Base-by-base conservation (phyloP, 768 basidiomycete species). In the Collybia nuda region DNA sequence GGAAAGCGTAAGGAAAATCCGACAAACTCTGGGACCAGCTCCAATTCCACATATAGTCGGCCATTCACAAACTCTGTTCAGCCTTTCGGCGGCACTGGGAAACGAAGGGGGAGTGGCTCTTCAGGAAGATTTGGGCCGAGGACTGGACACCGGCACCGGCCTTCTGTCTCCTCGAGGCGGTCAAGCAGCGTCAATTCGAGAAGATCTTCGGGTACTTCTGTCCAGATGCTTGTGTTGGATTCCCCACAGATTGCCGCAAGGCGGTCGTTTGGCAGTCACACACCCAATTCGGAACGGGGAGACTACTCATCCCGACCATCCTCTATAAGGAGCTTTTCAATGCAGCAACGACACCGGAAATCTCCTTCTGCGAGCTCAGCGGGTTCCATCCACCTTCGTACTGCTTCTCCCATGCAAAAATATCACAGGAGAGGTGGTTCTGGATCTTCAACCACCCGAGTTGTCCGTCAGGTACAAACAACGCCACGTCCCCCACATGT, bases 151-250 rank as follows among this genome's bases (percentile, higher is more conserved):
- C 79, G 86, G 14, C 85, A 86, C 45, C 80, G 90, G 14, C 84
- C 84, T 0, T 88, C 88, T 0, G 69, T 85, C 38, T 90, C 89
- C 0, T 95, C 93, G 19, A 81, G 89, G 41, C 83, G 94, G 22
- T 95, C 93, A 12, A 94, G 91, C 63, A 93, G 91, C 51, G 88
- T 94, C 55, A 94, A 93, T 62, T 97, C 94, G 5, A 75, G 88
- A 29, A 75, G 93, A 36, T 80, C 79, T 0, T 80, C 78, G n/a
- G 72, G 72, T 17, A 66, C 77, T 19, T 78, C 77, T 12, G 69
- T 74, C 19, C 79, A 80, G 51, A 68, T 79, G 65, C 53, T 77
- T 9, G 56, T 78, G n/a, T 60, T 88, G 32, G 88, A 85, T 49
- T 84, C 82, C 7, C 79, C 82, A 3, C 76, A 81, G 60, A 70